Percentiles rank a stretch among this genome's conserved stretches.
Evolutionary conservation across 1,139 yeast genomes (phyloP).

Genomic region (Geotrichum aggregatum): DNA sequence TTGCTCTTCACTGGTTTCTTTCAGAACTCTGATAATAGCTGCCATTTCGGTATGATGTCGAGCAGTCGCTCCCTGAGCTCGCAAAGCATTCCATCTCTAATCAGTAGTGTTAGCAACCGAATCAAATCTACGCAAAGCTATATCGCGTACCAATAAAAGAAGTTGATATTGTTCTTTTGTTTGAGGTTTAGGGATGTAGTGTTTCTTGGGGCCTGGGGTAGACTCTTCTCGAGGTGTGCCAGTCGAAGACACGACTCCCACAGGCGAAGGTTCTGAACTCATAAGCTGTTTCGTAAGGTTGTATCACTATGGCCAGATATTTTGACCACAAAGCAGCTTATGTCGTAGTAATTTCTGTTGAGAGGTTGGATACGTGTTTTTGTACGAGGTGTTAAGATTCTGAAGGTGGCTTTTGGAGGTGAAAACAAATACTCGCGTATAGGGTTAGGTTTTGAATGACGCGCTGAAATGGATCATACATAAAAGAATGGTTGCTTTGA

Average conservation of each 20-base stretch:
- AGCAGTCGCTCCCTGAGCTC: slow-evolving; percentile 37
- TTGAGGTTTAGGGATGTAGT: slow-evolving; percentile 30
- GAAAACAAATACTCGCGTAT: too few species aligned
- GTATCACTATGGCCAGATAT: not conserved
- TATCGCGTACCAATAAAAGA: slow-evolving; percentile 34
- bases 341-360: too few species aligned
- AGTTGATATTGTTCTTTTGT: slow-evolving; percentile 39
- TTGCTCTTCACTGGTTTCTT: slow-evolving; percentile 37
- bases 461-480: too few species aligned
- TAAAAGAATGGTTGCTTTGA: not conserved
- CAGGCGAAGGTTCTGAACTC: not conserved
- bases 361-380: too few species aligned
- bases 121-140: not conserved
- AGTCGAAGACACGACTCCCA: not conserved
- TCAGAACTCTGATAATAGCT: slow-evolving; percentile 37
- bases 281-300: not conserved
- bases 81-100: slow-evolving; percentile 43
- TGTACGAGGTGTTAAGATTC: not conserved
- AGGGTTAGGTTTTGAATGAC: too few species aligned
- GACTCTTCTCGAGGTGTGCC: slow-evolving; percentile 3
- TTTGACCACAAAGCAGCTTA: not conserved
- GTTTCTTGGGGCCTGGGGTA: not conserved
- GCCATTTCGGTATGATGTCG: slow-evolving; percentile 38
- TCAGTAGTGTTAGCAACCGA: not conserved
- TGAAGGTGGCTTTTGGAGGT: not conserved